These are phyloP conservation scores for Pleurotus tuber-regium DNA, from an alignment of 768 basidiomycete species.

Conservation along the genomic window DNA sequence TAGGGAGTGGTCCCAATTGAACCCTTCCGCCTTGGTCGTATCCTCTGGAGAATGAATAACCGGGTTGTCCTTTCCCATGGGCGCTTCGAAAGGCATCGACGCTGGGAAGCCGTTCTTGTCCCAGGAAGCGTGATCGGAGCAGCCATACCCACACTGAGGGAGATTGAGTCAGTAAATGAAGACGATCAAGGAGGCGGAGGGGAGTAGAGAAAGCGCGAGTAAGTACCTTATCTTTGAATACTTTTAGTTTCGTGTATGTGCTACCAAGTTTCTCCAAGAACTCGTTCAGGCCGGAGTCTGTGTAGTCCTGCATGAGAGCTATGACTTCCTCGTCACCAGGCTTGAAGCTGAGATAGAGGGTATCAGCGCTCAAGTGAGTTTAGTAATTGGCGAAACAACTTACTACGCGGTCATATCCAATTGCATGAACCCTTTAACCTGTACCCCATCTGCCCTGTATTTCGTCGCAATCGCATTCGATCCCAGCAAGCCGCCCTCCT, in stretches of 20 bases:
- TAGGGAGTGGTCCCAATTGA: conserved; percentile 48
- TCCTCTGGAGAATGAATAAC: conserved; percentile 40
- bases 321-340: conserved; percentile 40
- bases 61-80: conserved; percentile 40
- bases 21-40: conserved; percentile 42
- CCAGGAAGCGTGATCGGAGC: conserved; percentile 49
- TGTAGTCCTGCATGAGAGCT: conserved; percentile 37
- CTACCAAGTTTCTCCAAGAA: conserved; percentile 41
- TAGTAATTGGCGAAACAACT: conserved; percentile 13
- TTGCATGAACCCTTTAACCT: conserved; percentile 50
- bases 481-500: conserved; percentile 49
- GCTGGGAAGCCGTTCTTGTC: conserved; percentile 38
- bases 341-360: conserved; percentile 36
- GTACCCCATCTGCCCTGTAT: conserved; percentile 42
- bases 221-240: conserved; percentile 36
- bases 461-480: conserved; percentile 51
- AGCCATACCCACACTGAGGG: conserved; percentile 40
- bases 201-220: no score
- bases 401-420: conserved; percentile 40
- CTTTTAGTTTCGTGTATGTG: conserved; percentile 33
- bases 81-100: conserved; percentile 42
- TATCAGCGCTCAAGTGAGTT: background rate
- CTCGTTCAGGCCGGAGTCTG: conserved; percentile 36
- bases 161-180: no score
- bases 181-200: no score